phyloP scores from a whole-genome alignment of 169 alveolate species.

The Plasmodium vinckei region DNA sequence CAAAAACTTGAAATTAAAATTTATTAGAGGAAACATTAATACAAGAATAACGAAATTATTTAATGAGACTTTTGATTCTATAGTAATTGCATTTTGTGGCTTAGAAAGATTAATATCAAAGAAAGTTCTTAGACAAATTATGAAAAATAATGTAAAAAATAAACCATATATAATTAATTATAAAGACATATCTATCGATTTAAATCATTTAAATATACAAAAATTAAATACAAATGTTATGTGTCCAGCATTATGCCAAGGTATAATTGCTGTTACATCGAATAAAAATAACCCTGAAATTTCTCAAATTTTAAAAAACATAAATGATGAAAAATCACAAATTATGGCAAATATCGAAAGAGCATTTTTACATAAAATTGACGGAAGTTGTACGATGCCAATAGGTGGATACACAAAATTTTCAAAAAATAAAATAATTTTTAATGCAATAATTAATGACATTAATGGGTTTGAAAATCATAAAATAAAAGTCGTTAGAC shows the following conservation, averaged over 20 bases:
- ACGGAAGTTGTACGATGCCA: slow-evolving; percentile 75
- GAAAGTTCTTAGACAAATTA: slow-evolving; percentile 1
- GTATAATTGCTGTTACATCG: slow-evolving; percentile 64
- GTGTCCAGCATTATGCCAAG: slow-evolving; percentile 69
- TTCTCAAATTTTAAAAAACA: slow-evolving; percentile 35
- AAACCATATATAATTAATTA: slow-evolving; percentile 17
- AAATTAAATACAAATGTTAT: slow-evolving; percentile 39
- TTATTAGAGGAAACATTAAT: slow-evolving; percentile 56
- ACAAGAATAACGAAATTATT: slow-evolving; percentile 58
- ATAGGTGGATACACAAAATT: slow-evolving; percentile 61
- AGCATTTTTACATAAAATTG: slow-evolving; percentile 41
- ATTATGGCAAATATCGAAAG: slow-evolving; percentile 59
- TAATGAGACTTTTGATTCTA: slow-evolving; percentile 34
- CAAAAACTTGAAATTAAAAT: slow-evolving; percentile 34
- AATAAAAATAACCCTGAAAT: slow-evolving; percentile 15
- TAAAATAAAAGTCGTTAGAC: slow-evolving; percentile 16
- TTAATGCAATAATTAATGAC: slow-evolving; percentile 66
- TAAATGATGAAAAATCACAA: slow-evolving; percentile 60
- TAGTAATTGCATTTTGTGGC: slow-evolving; percentile 72
- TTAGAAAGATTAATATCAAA: slow-evolving; percentile 48
- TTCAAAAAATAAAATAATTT: slow-evolving; percentile 6
- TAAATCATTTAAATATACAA: slow-evolving; percentile 38
- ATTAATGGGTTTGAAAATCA: slow-evolving; percentile 43
- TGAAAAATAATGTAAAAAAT: neutral
- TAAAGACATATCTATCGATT: slow-evolving; percentile 27